Evolutionary conservation across 2,329 filamentous ascomycete genomes (phyloP).

Genomic region (Xylariaceae sp.): DNA sequence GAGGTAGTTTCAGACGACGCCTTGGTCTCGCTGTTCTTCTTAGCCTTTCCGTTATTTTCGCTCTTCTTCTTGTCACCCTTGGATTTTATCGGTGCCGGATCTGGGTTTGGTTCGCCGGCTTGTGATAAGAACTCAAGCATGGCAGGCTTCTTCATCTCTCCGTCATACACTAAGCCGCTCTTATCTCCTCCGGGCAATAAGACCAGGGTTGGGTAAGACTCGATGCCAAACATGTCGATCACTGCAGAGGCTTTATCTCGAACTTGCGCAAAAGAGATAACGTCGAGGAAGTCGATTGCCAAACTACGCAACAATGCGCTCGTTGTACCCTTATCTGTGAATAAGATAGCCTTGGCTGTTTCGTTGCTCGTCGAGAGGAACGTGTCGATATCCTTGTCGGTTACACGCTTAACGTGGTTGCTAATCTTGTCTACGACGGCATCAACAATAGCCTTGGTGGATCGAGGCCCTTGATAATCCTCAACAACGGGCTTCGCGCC

Average conservation of each 20-base stretch:
- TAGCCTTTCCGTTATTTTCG: constrained; percentile 34
- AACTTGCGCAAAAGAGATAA: constrained; percentile 75
- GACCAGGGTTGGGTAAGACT: constrained; percentile 74
- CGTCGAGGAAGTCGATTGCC: constrained; percentile 84
- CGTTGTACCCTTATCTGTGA: constrained; percentile 88
- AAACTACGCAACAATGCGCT: constrained; percentile 77
- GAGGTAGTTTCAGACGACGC: constrained; percentile 33
- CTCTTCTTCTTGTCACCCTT: constrained; percentile 29
- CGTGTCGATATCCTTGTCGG: constrained; percentile 70
- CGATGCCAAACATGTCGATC: constrained; percentile 69
- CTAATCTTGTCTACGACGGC: constrained; percentile 82
- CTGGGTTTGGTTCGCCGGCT: constrained; percentile 72
- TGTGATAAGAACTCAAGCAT: constrained; percentile 82
- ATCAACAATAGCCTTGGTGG: constrained; percentile 82
- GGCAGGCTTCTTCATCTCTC: constrained; percentile 77
- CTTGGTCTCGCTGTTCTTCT: constrained; percentile 47
- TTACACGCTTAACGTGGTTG: constrained; percentile 80
- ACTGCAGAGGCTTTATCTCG: constrained; percentile 72
- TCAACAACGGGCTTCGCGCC: constrained; percentile 73
- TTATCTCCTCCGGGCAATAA: constrained; percentile 69
- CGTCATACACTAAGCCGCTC: constrained; percentile 69
- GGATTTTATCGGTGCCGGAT: constrained; percentile 40
- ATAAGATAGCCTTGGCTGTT: constrained; percentile 79
- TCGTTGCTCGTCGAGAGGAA: constrained; percentile 68
- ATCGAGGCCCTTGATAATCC: constrained; percentile 82